Evolutionary conservation across 176 grass and related monocot genomes (phyloP), one percentile per base, ranked within the genome.

Genomic region (Aegilops tauschii): DNA sequence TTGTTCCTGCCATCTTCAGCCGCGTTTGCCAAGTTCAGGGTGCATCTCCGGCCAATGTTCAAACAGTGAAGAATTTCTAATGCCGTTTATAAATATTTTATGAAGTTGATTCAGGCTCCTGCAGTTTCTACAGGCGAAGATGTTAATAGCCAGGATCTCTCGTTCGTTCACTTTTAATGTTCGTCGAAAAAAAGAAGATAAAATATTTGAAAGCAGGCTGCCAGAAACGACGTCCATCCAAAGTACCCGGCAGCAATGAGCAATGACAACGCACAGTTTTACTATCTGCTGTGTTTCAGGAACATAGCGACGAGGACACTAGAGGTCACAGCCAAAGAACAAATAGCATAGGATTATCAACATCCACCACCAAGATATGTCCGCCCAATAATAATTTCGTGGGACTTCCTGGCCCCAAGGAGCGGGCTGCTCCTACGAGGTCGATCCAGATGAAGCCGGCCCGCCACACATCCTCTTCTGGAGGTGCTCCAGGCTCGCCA

Each of bases 391-490:
- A 88, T 83, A 66, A 88, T 72, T 88, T 88, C 28, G 82, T 81
- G 20, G 63, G 31, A 30, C 39, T 77, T 56, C 72, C 3, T 9
- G 69, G 80, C 50, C 79, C 6, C 9, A 34, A 12, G 10, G 8
- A 29, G 27, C 1, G 14, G 70, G 59, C 12, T 7, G 73, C 27
- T 27, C 76, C 87, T 88, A 95, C 16, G 86, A 91, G 4, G 82
- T 85, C 1, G 90, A 91, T 12, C 86, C 86, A 1, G 93, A 88
- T 2, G 88, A 88, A 65, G 85, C 72, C 11, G 88, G 88, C 5
- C 90, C 93, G 4, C 80, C 80, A 0, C 85, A 95, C 73, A 97
- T 97, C 59, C 85, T 86, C 59, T 97, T 95, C 89, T 95, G 95
- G 64, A 97, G 89, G 70, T 92, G 87, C 89, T 93, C 95, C 30